Evolutionary conservation across 2,329 filamentous ascomycete genomes (phyloP), one percentile per base, ranked within the genome.

Genomic region (Aspergillus felis): DNA sequence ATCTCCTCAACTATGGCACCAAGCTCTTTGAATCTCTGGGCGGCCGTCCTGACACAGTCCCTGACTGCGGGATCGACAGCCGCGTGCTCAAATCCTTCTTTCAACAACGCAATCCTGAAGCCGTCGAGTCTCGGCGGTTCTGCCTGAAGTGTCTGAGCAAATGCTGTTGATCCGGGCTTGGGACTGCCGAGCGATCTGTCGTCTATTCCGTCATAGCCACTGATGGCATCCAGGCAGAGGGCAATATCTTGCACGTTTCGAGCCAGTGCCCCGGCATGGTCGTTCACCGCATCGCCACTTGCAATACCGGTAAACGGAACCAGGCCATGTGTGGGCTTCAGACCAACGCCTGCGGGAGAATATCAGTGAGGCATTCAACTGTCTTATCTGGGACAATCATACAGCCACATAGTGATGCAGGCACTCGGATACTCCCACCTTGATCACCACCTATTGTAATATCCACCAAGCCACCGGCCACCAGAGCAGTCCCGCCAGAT

Each of bases 291-390:
- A 57, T 83, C 79, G 0, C 79, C 78, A 42, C 75, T 78, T 1
- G 75, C 74, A 49, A 80, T 74, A 0, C 79, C 81, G 0, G 79
- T 84, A 53, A 77, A 84, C 0, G 82, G 82, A 0, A 84, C 74
- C 0, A 83, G 69, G 0, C 79, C 78, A 55, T 80, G 76, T 0
- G 81, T 84, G 0, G 82, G 81, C 60, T 84, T 84, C 25, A 83
- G 68, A 0, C 79, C 79, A 3, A 78, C 75, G 42, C 67, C 66
- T 69, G 17, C 7, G 27, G 29, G 2, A 0, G 2, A 17, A 27
- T 17, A 50, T 55, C 50, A 54, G 22, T 4, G 5, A 17, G 9
- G 0, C 22, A 22, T 4, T 24, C 28, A 25, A 24, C 6, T 46
- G 4, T 46, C n/a, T 22, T 14, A 4, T 24, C 2, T 17, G 1